Percentiles rank a stretch among this genome's conserved stretches.
Evolutionary conservation across 169 alveolate species (phyloP).

Genomic region (Eimeria necatrix): DNA sequence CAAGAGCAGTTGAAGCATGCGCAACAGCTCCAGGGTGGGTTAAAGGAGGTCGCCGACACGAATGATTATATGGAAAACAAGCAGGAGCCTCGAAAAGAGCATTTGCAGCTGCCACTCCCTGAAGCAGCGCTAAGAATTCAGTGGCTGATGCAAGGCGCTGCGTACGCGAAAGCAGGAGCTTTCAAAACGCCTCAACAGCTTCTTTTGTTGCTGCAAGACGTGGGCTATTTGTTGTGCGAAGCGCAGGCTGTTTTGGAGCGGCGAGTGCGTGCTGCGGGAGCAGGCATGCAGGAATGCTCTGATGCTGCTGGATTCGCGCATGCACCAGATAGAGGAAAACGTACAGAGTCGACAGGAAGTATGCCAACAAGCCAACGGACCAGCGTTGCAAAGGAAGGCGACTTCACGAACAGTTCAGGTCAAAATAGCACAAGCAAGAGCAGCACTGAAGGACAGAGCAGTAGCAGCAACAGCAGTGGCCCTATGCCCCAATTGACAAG

Average conservation of each 20-base stretch:
- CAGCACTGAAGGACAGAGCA: neutral
- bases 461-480: conserved; percentile 4
- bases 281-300: neutral
- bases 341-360: neutral
- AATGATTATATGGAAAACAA: neutral
- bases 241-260: conserved; percentile 35
- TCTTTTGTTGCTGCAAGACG: conserved; percentile 56
- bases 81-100: conserved; percentile 17
- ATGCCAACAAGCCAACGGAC: neutral
- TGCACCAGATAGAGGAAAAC: neutral
- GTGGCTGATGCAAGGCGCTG: conserved; percentile 44
- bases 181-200: conserved; percentile 37
- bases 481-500: neutral
- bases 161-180: neutral
- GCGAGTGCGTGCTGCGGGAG: conserved; percentile 36
- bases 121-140: conserved; percentile 54
- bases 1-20: conserved; percentile 26
- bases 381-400: neutral
- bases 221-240: conserved; percentile 1
- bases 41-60: neutral
- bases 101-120: neutral
- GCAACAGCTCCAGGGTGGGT: neutral
- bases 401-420: neutral
- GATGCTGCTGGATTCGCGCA: neutral
- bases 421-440: neutral